These are phyloP conservation scores for Polymyxa betae DNA, from an alignment of 208 protist species.

Conservation along the genomic window DNA sequence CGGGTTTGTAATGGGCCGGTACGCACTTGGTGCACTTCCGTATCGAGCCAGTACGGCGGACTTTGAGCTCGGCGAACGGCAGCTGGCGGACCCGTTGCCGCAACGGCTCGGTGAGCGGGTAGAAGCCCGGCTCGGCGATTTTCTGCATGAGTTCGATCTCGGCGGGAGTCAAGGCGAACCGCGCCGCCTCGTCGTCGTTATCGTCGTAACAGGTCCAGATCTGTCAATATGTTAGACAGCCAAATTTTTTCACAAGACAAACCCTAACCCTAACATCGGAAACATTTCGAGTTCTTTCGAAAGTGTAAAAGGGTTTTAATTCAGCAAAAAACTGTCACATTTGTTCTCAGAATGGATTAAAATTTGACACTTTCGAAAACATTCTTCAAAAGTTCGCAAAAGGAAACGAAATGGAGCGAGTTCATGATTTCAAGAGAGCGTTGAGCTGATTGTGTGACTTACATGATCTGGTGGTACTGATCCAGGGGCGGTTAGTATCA, in stretches of 20 bases:
- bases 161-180: neutral
- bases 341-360: too few relatives aligned
- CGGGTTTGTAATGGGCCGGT: slow-evolving; percentile 11
- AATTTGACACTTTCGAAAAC: too few relatives aligned
- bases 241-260: too few relatives aligned
- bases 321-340: too few relatives aligned
- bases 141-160: slow-evolving; percentile 40
- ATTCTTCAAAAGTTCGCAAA: too few relatives aligned
- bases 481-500: neutral
- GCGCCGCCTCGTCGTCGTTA: neutral
- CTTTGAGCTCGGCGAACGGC: slow-evolving; percentile 16
- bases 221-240: neutral
- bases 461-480: neutral
- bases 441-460: neutral
- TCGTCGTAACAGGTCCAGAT: slow-evolving; percentile 5
- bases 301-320: too few relatives aligned
- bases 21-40: neutral
- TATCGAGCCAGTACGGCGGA: neutral
- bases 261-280: too few relatives aligned
- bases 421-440: neutral
- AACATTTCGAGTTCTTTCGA: too few relatives aligned
- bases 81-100: slow-evolving; percentile 9
- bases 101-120: slow-evolving; percentile 8
- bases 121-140: slow-evolving; percentile 45
- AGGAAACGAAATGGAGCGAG: too few relatives aligned